Evolutionary conservation across 179 eudicot species (phyloP).

Genomic region (Kewa caespitosa): DNA sequence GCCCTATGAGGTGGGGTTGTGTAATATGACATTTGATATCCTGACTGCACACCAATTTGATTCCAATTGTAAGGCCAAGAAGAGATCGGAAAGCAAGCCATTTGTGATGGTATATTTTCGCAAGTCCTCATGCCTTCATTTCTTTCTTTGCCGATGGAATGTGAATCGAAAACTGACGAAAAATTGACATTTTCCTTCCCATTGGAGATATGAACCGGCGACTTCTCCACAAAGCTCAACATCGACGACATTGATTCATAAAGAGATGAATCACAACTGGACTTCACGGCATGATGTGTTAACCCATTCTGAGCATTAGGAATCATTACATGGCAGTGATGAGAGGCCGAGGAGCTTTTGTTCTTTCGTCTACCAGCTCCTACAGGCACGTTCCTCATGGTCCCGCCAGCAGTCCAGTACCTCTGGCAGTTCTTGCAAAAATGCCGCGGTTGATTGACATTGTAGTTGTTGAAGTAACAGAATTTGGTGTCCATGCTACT

Average conservation of each 20-base stretch:
- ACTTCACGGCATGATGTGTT: constrained; percentile 26
- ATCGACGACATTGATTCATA: constrained; percentile 40
- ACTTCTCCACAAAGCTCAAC: constrained; percentile 27
- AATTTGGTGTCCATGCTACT: constrained; percentile 71
- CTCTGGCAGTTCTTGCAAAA: constrained; percentile 71
- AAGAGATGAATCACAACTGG: constrained; percentile 36
- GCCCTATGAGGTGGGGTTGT: constrained; percentile 44
- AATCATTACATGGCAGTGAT: constrained; percentile 30
- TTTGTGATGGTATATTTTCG: too few relatives aligned
- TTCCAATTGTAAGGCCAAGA: constrained; percentile 38
- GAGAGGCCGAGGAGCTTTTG: constrained; percentile 35
- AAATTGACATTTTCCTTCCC: constrained; percentile 22
- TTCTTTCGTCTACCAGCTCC: constrained; percentile 68
- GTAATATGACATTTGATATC: constrained; percentile 37
- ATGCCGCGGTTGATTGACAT: constrained; percentile 67
- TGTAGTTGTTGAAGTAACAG: constrained; percentile 73
- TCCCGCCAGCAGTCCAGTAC: constrained; percentile 74
- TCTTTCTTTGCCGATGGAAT: constrained; percentile 26
- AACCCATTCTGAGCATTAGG: constrained; percentile 33
- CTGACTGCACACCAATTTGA: constrained; percentile 31
- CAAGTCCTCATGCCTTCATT: constrained; percentile 17
- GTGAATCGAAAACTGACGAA: constrained; percentile 20
- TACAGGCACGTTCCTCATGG: constrained; percentile 67
- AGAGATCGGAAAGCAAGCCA: constrained; percentile 24
- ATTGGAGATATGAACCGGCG: too few relatives aligned